phyloP scores from a whole-genome alignment of 371 early-diverging fungal species.

The Mucor sp. region DNA sequence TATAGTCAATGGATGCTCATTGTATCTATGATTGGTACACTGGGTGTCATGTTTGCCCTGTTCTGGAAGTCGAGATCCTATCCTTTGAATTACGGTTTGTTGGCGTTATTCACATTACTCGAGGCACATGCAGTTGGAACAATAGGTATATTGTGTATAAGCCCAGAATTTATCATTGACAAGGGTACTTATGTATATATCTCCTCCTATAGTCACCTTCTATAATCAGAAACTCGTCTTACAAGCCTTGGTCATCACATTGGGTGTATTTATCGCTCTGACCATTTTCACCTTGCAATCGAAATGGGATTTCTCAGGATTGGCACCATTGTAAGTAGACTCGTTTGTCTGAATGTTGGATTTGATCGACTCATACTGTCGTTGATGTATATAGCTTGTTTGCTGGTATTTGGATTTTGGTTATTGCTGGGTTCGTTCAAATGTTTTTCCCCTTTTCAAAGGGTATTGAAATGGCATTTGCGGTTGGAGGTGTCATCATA shows the following conservation, averaged over 20 bases:
- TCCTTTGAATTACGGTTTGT: slow-evolving; percentile 66
- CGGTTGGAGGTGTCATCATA: slow-evolving; percentile 62
- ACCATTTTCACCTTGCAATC: slow-evolving; percentile 80
- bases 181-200: background rate
- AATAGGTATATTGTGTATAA: slow-evolving; percentile 43
- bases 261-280: slow-evolving; percentile 71
- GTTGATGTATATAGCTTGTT: slow-evolving; percentile 42
- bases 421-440: slow-evolving; percentile 66
- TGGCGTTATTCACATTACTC: slow-evolving; percentile 67
- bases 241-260: slow-evolving; percentile 75
- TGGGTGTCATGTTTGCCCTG: slow-evolving; percentile 59
- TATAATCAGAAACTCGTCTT: slow-evolving; percentile 63
- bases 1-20: slow-evolving; percentile 47
- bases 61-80: slow-evolving; percentile 63
- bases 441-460: slow-evolving; percentile 75
- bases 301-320: slow-evolving; percentile 71
- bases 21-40: slow-evolving; percentile 42
- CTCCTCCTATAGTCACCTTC: slow-evolving; percentile 48
- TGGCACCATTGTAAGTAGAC: slow-evolving; percentile 60
- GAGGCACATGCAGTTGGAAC: slow-evolving; percentile 73
- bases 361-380: background rate
- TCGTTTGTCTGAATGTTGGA: background rate
- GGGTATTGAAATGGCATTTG: slow-evolving; percentile 63
- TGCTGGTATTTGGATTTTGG: slow-evolving; percentile 60
- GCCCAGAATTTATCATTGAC: background rate